These are phyloP conservation scores for Xerocomus potaroensis DNA, from an alignment of 768 basidiomycete genomes.

Conservation along the genomic window DNA sequence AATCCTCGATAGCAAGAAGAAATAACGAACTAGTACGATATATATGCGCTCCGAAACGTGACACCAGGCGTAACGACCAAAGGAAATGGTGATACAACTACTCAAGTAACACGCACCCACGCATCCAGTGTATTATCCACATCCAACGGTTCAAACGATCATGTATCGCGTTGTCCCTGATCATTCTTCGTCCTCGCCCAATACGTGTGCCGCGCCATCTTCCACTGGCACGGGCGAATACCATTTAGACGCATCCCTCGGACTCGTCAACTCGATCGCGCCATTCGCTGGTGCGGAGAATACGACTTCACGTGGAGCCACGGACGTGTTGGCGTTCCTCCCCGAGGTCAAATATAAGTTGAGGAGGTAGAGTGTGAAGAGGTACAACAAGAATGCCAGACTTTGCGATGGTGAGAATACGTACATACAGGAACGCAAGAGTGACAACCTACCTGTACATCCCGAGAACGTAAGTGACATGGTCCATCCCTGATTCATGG, in stretches of 20 bases:
- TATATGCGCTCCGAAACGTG: too few relatives aligned
- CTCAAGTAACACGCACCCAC: background rate
- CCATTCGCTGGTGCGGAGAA: conserved; percentile 26
- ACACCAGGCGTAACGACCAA: too few relatives aligned
- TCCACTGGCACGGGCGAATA: conserved; percentile 56
- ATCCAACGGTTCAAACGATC: too few relatives aligned
- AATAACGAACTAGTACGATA: too few relatives aligned
- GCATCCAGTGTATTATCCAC: too few relatives aligned
- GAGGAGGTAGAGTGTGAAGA: conserved; percentile 65
- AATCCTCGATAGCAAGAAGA: too few relatives aligned
- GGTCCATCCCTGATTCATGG: conserved; percentile 75
- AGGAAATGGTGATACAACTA: background rate
- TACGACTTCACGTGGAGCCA: conserved; percentile 2
- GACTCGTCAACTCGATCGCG: conserved; percentile 41
- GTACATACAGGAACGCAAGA: background rate
- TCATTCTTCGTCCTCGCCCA: conserved; percentile 50
- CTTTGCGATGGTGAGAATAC: conserved; percentile 10
- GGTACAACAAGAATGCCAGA: conserved; percentile 72
- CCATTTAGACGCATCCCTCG: conserved; percentile 47
- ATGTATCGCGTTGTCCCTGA: background rate
- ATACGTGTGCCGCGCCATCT: conserved; percentile 37
- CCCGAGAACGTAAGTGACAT: conserved; percentile 84
- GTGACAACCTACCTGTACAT: conserved; percentile 61
- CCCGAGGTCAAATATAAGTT: conserved; percentile 64
- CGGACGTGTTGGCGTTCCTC: conserved; percentile 41